These are phyloP conservation scores for Gremmenia infestans DNA, from an alignment of 2,329 filamentous ascomycete species.

Conservation along the genomic window DNA sequence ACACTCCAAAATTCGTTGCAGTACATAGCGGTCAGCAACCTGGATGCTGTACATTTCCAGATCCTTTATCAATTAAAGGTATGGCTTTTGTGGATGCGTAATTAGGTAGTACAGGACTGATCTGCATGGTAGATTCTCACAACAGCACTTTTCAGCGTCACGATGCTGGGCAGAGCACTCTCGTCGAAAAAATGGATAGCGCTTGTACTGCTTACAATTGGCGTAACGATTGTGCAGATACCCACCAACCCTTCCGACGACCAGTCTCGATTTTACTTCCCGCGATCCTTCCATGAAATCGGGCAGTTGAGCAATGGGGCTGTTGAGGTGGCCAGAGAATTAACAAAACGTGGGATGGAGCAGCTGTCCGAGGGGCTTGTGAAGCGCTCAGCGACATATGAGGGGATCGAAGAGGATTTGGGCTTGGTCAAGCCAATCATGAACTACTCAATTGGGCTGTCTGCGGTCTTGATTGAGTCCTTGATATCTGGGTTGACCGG, in stretches of 20 bases:
- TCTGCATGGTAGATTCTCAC: constrained; percentile 60
- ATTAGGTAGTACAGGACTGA: constrained; percentile 11
- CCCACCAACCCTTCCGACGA: constrained; percentile 61
- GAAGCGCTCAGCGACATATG: constrained; percentile 80
- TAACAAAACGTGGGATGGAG: constrained; percentile 44
- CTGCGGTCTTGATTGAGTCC: constrained; percentile 73
- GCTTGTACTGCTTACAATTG: constrained; percentile 71
- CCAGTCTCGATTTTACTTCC: constrained; percentile 56
- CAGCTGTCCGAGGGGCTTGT: constrained; percentile 40
- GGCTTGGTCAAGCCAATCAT: constrained; percentile 48
- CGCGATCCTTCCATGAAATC: constrained; percentile 72
- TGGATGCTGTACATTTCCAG: constrained; percentile 91
- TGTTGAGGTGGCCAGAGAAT: constrained; percentile 44
- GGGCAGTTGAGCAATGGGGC: constrained; percentile 56
- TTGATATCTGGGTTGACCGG: constrained; percentile 78
- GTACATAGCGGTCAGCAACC: constrained; percentile 84
- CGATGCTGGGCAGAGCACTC: constrained; percentile 67
- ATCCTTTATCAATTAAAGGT: constrained; percentile 88
- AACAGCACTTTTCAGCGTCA: constrained; percentile 80
- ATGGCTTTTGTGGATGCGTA: constrained; percentile 10
- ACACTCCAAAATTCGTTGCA: constrained; percentile 91
- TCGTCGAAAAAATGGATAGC: constrained; percentile 73
- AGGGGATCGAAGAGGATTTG: constrained; percentile 72
- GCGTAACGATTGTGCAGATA: constrained; percentile 81
- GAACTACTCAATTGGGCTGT: constrained; percentile 74